Evolutionary conservation across 1,139 yeast genomes (phyloP), one percentile per base, ranked within the genome.

Genomic region (Geotrichum siamense): DNA sequence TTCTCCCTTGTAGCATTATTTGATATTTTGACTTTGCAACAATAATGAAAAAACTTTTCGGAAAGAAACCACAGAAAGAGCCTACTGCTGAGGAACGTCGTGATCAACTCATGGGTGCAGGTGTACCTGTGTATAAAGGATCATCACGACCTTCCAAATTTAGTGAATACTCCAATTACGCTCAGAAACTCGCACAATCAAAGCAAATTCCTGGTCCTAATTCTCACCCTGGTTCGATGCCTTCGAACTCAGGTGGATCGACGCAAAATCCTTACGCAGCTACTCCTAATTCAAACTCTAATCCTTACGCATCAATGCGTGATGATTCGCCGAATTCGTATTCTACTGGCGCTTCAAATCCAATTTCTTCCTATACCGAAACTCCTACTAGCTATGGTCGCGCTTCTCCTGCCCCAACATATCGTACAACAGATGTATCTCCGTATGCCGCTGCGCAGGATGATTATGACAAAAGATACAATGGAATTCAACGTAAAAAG

Each of bases 211-310:
- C 52, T 3, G 38, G 33, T n/a, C 39, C 49, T 27, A 35, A 27
- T 6, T 25, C 47, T 38, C 48, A 48, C 31, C 51, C 55, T 1
- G 46, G 51, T 31, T 53, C 53, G 17, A 19, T 21, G 13, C 20
- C 25, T 9, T 20, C 27, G 9, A 33, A 33, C 19, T 22, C 25
- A 8, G n/a, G n/a, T n/a, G n/a, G n/a, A n/a, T n/a, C n/a, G n/a
- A n/a, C n/a, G n/a, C n/a, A n/a, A n/a, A 33, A 33, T 20, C 66
- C 48, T 20, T 72, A 51, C 69, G 76, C 59, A 71, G 80, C 43
- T 15, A 43, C 48, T 39, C 13, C 51, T 29, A 32, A 33, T 27
- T 37, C 34, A 30, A 19, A 32, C 12, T 34, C 33, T 3, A 35
- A 30, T 8, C 39, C 28, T 21, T 37, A 38, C 16, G 39, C 31